Conservation (phyloP, 352 stramenopile genomes). For the Blastocystis sp. region DNA sequence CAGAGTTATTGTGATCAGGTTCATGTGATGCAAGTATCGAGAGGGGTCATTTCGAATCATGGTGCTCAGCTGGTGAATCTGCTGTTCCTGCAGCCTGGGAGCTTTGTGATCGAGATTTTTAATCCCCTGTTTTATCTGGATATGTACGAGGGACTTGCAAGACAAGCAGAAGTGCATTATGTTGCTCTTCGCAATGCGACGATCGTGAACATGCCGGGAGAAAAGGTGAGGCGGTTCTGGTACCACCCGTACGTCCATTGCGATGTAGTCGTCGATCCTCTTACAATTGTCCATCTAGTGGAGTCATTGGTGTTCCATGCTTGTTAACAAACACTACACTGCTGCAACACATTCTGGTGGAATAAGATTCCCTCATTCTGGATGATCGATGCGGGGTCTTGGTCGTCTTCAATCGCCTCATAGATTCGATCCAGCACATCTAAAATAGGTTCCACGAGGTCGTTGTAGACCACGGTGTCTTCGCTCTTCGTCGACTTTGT, state of each 20-base stretch:
- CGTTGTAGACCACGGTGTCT: constrained; percentile 35
- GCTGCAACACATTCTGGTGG: constrained; percentile 34
- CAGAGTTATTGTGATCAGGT: neutral
- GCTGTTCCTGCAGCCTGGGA: neutral
- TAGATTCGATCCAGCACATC: constrained; percentile 43
- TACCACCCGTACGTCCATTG: neutral
- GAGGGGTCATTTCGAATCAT: neutral
- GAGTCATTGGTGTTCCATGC: neutral
- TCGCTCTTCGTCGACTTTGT: neutral
- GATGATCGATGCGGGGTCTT: neutral
- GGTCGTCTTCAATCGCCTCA: constrained; percentile 25
- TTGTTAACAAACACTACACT: neutral
- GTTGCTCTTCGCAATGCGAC: neutral
- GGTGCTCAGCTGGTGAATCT: neutral
- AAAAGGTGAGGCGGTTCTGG: neutral
- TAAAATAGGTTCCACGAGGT: constrained; percentile 47
- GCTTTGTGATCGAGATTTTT: neutral
- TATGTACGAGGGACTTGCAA: neutral
- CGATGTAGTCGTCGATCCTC: neutral
- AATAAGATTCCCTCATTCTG: neutral
- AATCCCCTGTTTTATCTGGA: neutral
- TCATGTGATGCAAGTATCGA: neutral
- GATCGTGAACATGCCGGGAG: neutral
- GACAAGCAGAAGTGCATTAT: neutral
- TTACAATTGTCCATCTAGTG: neutral